Conservation (phyloP, 164 flowering plant species). For the Paratinospora sagittata region DNA sequence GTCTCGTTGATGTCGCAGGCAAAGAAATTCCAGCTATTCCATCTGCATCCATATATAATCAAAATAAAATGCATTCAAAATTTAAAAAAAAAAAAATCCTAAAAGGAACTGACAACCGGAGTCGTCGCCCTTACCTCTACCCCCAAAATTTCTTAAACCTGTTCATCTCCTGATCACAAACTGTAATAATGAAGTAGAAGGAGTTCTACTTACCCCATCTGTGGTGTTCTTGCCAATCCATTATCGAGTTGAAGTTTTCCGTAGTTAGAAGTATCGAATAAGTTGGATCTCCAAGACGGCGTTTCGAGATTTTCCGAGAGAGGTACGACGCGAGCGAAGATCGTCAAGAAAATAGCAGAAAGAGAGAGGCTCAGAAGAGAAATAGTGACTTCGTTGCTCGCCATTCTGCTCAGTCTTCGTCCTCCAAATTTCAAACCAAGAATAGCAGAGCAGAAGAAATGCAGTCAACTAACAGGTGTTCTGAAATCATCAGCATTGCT, state of each 20-base stretch:
- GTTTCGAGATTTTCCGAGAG: conserved; percentile 15
- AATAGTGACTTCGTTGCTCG: not conserved
- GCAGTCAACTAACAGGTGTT: no score
- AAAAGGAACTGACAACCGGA: no score
- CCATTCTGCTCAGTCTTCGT: not conserved
- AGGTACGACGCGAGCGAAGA: conserved; percentile 23
- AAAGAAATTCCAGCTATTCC: conserved; percentile 98
- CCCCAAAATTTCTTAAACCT: not conserved
- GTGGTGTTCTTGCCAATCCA: conserved; percentile 76
- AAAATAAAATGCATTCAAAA: not conserved
- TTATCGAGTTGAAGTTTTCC: conserved; percentile 66
- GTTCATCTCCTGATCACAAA: not conserved
- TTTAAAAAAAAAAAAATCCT: not conserved
- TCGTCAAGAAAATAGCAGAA: conserved; percentile 12
- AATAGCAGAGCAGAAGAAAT: no score
- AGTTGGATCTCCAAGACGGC: conserved; percentile 20
- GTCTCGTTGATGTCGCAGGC: conserved; percentile 81
- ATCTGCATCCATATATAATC: conserved; percentile 38
- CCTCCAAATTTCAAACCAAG: not conserved
- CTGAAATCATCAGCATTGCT: no score
- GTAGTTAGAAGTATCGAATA: conserved; percentile 63
- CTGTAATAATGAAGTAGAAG: not conserved
- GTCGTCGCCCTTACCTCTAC: no score
- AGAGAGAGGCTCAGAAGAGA: conserved; percentile 16
- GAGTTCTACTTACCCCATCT: conserved; percentile 62